Evolutionary conservation across 352 stramenopile genomes (phyloP).

Genomic region (Phytophthora fragariaefolia): DNA sequence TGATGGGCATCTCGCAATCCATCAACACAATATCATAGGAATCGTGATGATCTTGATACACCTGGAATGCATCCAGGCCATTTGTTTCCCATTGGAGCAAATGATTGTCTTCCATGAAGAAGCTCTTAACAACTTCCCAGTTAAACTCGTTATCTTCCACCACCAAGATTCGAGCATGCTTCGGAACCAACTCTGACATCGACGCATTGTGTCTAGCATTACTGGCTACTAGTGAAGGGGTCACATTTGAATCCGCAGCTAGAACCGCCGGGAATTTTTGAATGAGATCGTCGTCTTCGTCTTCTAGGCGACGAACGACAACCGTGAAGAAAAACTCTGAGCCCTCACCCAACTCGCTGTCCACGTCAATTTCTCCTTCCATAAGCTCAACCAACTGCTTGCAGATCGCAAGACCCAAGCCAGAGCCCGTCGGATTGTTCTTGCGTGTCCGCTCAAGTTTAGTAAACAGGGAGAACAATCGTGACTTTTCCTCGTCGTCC

Average conservation of each 20-base stretch:
- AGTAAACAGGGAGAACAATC: slow-evolving; percentile 69
- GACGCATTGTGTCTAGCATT: slow-evolving; percentile 31
- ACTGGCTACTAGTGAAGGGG: slow-evolving; percentile 20
- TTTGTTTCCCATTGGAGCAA: slow-evolving; percentile 86
- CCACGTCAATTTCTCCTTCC: slow-evolving; percentile 72
- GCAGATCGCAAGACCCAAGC: slow-evolving; percentile 74
- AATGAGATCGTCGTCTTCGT: slow-evolving; percentile 53
- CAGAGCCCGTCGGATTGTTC: slow-evolving; percentile 74
- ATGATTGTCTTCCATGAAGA: slow-evolving; percentile 83
- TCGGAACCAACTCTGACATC: slow-evolving; percentile 51
- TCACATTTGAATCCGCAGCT: slow-evolving; percentile 22
- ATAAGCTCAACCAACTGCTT: slow-evolving; percentile 80
- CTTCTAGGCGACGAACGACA: slow-evolving; percentile 55
- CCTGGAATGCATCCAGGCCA: slow-evolving; percentile 66
- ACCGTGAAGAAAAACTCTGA: slow-evolving; percentile 80
- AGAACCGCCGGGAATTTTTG: slow-evolving; percentile 57
- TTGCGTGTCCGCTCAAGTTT: slow-evolving; percentile 71
- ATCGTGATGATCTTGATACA: slow-evolving; percentile 80
- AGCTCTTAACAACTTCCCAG: slow-evolving; percentile 91
- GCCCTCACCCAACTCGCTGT: slow-evolving; percentile 68
- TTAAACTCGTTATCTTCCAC: slow-evolving; percentile 93
- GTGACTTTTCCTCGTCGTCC: slow-evolving; percentile 68
- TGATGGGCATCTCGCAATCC: slow-evolving; percentile 91
- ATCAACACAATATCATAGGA: slow-evolving; percentile 84
- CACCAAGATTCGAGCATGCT: slow-evolving; percentile 79